Conservation (phyloP, 2,329 filamentous ascomycete species). For the Beauveria scarabaeidicola region DNA sequence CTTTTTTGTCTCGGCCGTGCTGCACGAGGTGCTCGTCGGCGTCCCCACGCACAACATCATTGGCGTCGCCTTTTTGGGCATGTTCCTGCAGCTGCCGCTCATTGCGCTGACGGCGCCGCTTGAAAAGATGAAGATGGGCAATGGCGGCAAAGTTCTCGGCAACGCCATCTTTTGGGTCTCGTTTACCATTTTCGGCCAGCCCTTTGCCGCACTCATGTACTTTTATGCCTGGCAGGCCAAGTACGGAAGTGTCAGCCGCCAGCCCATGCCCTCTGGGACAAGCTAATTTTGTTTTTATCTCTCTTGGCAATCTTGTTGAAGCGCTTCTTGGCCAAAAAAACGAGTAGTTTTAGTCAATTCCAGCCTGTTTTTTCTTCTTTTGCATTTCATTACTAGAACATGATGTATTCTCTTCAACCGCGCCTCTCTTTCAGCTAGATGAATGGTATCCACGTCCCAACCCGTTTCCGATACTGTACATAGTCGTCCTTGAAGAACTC, state of each 20-base stretch:
- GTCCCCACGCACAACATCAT: slow-evolving; percentile 92
- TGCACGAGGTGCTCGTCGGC: slow-evolving; percentile 89
- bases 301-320: neutral
- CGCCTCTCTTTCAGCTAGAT: slow-evolving; percentile 3
- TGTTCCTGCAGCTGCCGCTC: slow-evolving; percentile 87
- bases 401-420: neutral
- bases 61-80: slow-evolving; percentile 85
- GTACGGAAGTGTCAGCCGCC: slow-evolving; percentile 70
- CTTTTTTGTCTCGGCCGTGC: slow-evolving; percentile 77
- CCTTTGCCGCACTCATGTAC: slow-evolving; percentile 83
- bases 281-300: neutral
- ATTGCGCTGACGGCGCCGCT: slow-evolving; percentile 73
- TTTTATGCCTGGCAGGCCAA: slow-evolving; percentile 99
- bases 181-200: slow-evolving; percentile 92
- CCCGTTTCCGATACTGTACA: slow-evolving; percentile 59
- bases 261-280: slow-evolving; percentile 16
- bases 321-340: slow-evolving; percentile 1
- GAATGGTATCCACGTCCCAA: slow-evolving; percentile 74
- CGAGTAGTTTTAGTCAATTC: neutral
- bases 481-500: slow-evolving; percentile 83
- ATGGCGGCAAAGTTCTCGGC: slow-evolving; percentile 67
- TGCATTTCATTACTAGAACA: neutral
- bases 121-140: slow-evolving; percentile 65
- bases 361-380: neutral
- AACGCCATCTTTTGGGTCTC: slow-evolving; percentile 96